Conservation (phyloP, 2,329 filamentous ascomycete genomes). For the Hypoxylon sp. region DNA sequence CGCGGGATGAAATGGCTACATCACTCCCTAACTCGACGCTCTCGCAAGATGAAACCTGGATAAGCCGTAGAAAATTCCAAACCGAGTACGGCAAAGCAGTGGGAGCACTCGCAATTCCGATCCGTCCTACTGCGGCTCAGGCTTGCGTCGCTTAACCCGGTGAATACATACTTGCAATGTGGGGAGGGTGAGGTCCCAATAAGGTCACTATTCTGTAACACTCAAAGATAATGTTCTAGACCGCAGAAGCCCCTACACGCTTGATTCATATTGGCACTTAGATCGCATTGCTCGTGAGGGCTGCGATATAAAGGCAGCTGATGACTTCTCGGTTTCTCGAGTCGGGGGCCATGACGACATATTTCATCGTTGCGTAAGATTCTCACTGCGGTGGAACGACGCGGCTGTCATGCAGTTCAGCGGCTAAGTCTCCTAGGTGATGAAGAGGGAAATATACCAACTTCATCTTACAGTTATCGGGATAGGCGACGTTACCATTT, state of each 20-base stretch:
- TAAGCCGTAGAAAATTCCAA: conserved; percentile 4
- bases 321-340: conserved; percentile 5
- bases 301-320: conserved; percentile 9
- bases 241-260: conserved; percentile 1
- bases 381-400: conserved; percentile 33
- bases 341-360: conserved; percentile 29
- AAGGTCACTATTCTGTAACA: conserved; percentile 5
- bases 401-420: conserved; percentile 29
- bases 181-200: background rate
- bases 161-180: conserved; percentile 5
- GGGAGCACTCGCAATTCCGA: background rate
- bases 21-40: background rate
- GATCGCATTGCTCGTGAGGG: conserved; percentile 18
- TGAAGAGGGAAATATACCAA: background rate
- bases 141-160: conserved; percentile 17
- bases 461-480: background rate
- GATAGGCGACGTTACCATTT: background rate
- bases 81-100: background rate
- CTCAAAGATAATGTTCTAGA: conserved; percentile 12
- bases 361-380: conserved; percentile 35
- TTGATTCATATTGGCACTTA: conserved; percentile 5
- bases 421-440: conserved; percentile 22
- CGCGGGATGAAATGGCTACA: background rate
- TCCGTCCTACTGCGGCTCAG: conserved; percentile 32
- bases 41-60: conserved; percentile 17